Base-by-base conservation (phyloP, 2,329 filamentous ascomycete genomes). In the Arthrobotrys sphaeroides region DNA sequence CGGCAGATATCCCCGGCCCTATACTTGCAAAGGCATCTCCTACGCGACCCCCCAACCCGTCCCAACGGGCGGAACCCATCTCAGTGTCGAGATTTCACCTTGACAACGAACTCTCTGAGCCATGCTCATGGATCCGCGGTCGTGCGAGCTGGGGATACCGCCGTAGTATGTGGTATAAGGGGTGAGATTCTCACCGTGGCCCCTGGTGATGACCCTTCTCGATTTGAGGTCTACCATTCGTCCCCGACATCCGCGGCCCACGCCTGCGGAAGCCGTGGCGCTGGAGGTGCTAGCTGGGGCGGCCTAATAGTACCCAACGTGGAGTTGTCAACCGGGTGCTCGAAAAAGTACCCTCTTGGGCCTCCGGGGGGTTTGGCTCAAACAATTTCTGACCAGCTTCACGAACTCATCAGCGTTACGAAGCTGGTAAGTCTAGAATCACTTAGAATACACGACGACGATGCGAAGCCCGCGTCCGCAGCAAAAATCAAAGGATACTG, bases 101-200 rank as follows among this genome's bases (percentile, higher is more conserved):
- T 95, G 79, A 95, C 97, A 83, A 89, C 89, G 0, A 91, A 91
- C 24, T 95, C 92, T 20, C 85, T 99, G 57, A 92, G 93, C 0
- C 93, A 99, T 82, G 91, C 93, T 67, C 90, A 96, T 81, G 95
- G 95, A 60, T 96, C 92, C 80, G 91, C 94, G 0, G 90, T 98
- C 0, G 91, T 98, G 57, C 89, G 95, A 36, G 85, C 91, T 60
- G 95, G 95, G 51, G 92, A 96, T 82, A 98, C 94, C 0, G 93
- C 93, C 0, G 92, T 94, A n/a, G 94, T 99, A 38, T 97, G 94
- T 81, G 95, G 94, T 69, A 89, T 99, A 18, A 89, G 94, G 47
- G 94, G 87, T 61, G 95, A 99, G 83, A 90, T 96, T 5, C 85
- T 99, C 24, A 86, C 90, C 53, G 90, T 91, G 1, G 86, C 87